Base-by-base conservation (phyloP, 2,329 filamentous ascomycete species). In the Cladophialophora exuberans region DNA sequence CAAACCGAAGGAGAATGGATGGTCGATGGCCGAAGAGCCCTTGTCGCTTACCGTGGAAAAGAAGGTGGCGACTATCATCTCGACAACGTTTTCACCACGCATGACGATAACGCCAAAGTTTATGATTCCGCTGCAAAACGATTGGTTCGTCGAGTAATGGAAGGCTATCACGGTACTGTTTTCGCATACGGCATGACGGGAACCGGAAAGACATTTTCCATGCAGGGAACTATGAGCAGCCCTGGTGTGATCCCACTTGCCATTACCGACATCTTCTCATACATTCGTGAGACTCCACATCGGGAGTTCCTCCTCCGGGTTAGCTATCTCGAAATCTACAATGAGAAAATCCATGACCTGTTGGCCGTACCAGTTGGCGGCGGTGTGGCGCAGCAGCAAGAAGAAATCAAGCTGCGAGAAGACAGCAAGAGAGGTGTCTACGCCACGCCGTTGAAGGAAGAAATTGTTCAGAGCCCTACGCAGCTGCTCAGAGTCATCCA, bases 241-340 rank as follows among this genome's bases (percentile, higher is more conserved):
- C 94, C 94, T 1, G 94, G 94, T 75, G 94, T 99, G 23, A 99
- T 99, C 52, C 94, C 94, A 5, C 79, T 97, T 33, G 94, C 94
- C 33, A 97, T 99, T 65, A 97, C 94, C 60, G 94, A 99, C 69
- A 99, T 99, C 48, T 99, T 99, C 72, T 97, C 94, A 0, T 99
- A 97, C 72, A 99, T 99, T 64, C 87, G 94, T 54, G 94, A 99
- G 74, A 97, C 94, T 1, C 94, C 94, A 0, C 90, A 91, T 30
- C 83, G 94, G 57, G 94, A 99, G 69, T 99, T 99, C 63, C 75
- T 99, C 54, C 81, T 99, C 54, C 87, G 94, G 60, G 94, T 99
- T 69, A 97, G 93, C 78, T 99, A 99, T 69, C 80, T 99, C 60
- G 94, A 99, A 75, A 99, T 99, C 58, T 99, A 99, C 76, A 99